phyloP scores from a whole-genome alignment of 495 filamentous ascomycete genomes.

The Penicillium pancosmium region DNA sequence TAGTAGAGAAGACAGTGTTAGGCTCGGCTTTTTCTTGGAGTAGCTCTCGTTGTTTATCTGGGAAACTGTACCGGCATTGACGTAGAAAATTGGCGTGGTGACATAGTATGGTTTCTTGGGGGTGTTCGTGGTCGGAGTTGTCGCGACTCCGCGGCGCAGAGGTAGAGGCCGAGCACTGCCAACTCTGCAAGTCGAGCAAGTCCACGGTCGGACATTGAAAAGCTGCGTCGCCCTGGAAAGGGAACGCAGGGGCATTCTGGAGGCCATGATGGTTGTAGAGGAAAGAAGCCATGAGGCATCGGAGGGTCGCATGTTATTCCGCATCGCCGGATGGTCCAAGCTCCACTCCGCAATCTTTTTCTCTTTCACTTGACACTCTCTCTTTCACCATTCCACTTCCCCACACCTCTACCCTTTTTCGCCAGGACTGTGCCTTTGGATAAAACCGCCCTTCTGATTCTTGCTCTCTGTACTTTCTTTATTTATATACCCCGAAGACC shows the following conservation, averaged over 20 bases:
- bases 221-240: conserved; percentile 38
- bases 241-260: conserved; percentile 33
- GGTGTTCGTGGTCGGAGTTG: conserved; percentile 24
- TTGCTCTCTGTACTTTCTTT: background rate
- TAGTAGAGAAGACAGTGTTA: conserved; percentile 31
- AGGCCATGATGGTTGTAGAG: conserved; percentile 31
- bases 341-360: conserved; percentile 34
- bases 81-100: conserved; percentile 98
- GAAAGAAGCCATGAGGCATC: conserved; percentile 6
- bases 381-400: background rate
- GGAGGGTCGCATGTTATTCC: conserved; percentile 27
- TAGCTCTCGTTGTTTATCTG: background rate
- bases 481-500: background rate
- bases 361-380: conserved; percentile 2
- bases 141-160: conserved; percentile 39
- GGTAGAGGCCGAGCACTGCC: conserved; percentile 18
- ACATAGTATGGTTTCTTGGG: conserved; percentile 88
- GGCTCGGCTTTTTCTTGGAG: background rate
- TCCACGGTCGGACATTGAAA: conserved; percentile 33
- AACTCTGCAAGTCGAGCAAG: conserved; percentile 33
- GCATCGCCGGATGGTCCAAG: conserved; percentile 46
- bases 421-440: too few species aligned
- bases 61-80: conserved; percentile 79
- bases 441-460: background rate
- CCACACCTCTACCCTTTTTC: background rate